Evolutionary conservation across 345 rosid species (phyloP).

Genomic region (Populus ilicifolia): DNA sequence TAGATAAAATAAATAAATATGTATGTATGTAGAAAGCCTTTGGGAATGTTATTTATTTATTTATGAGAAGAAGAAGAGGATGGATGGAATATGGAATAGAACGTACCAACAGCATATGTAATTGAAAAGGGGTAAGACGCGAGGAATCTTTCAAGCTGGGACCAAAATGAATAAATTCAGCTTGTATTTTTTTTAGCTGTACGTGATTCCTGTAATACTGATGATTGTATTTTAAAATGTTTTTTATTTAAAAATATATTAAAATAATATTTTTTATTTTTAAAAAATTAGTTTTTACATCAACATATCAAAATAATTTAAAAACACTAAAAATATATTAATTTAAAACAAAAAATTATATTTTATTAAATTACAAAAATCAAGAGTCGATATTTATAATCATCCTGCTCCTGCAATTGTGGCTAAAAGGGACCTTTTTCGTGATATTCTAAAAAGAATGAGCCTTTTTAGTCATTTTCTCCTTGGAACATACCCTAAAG

Average conservation of each 20-base stretch:
- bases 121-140: slow-evolving; percentile 10
- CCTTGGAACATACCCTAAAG: slow-evolving; percentile 56
- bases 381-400: background rate
- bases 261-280: no score
- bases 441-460: slow-evolving; percentile 43
- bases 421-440: slow-evolving; percentile 71
- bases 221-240: no score
- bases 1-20: no score
- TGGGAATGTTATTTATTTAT: no score
- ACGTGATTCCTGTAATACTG: no score
- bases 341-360: no score
- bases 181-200: slow-evolving; percentile 6
- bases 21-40: no score
- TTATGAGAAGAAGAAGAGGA: background rate
- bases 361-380: no score
- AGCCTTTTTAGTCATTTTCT: slow-evolving; percentile 48
- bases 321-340: no score
- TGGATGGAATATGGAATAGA: background rate
- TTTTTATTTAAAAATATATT: no score
- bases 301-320: no score
- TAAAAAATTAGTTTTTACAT: no score
- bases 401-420: slow-evolving; percentile 16
- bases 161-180: slow-evolving; percentile 7
- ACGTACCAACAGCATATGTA: background rate
- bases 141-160: slow-evolving; percentile 23